Conservation (phyloP, 1,284 basidiomycete species). For the Moesziomyces parantarcticus region DNA sequence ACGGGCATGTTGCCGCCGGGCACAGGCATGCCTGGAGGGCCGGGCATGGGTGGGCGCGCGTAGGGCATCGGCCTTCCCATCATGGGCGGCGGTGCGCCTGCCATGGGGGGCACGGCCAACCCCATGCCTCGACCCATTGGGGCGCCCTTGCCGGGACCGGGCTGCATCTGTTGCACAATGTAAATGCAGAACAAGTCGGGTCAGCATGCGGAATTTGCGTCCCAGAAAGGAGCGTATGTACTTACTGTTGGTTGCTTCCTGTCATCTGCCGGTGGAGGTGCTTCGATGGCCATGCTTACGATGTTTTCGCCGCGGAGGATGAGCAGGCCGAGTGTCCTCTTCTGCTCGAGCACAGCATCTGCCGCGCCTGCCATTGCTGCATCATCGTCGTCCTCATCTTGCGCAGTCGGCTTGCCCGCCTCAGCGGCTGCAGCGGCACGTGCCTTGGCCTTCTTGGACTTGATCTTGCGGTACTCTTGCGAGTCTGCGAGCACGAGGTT, state of each 20-base stretch:
- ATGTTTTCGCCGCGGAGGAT: constrained; percentile 96
- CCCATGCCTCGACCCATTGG: constrained; percentile 97
- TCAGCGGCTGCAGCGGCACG: constrained; percentile 26
- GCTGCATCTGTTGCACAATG: constrained; percentile 73
- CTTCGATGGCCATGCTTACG: constrained; percentile 93
- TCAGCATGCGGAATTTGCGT: background rate
- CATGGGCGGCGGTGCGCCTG: constrained; percentile 70
- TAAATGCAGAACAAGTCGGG: background rate
- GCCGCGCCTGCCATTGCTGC: constrained; percentile 21
- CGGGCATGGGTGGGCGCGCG: constrained; percentile 70
- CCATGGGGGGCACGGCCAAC: constrained; percentile 79
- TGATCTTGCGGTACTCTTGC: constrained; percentile 65
- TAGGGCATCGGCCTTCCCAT: constrained; percentile 45
- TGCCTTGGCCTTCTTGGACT: constrained; percentile 57
- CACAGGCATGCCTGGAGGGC: constrained; percentile 76
- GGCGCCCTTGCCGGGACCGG: constrained; percentile 91
- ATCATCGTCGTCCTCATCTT: constrained; percentile 57
- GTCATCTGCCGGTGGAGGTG: constrained; percentile 90
- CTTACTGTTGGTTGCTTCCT: constrained; percentile 81
- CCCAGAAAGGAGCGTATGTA: background rate
- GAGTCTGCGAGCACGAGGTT: constrained; percentile 94
- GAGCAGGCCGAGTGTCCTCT: constrained; percentile 92
- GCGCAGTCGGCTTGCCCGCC: constrained; percentile 43
- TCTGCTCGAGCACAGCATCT: constrained; percentile 84
- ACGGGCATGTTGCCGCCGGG: constrained; percentile 67